These are phyloP conservation scores for Acidomyces sp. DNA, from an alignment of 495 filamentous ascomycete species.

Conservation along the genomic window DNA sequence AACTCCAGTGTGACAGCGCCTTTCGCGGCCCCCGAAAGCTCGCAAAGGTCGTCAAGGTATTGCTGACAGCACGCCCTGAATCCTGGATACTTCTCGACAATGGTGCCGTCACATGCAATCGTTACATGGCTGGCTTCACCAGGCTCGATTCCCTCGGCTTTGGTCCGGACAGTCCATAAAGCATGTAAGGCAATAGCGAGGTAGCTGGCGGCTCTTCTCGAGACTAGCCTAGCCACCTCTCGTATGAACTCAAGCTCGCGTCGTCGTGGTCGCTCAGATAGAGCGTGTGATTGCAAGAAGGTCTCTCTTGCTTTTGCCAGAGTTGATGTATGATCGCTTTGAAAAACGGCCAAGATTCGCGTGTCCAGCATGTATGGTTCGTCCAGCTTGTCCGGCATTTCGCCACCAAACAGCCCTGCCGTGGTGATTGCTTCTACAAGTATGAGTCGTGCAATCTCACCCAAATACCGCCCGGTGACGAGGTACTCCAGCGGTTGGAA, in stretches of 20 bases:
- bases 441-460: conserved; percentile 42
- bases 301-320: conserved; percentile 35
- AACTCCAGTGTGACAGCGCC: conserved; percentile 39
- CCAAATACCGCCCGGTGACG: conserved; percentile 40
- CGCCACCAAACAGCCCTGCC: conserved; percentile 42
- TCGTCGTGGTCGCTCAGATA: conserved; percentile 32
- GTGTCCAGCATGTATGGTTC: conserved; percentile 49
- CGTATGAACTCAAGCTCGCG: conserved; percentile 45
- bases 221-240: conserved; percentile 40
- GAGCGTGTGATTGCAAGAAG: conserved; percentile 40
- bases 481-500: conserved; percentile 38
- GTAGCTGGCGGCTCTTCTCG: conserved; percentile 47
- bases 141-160: conserved; percentile 32
- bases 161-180: conserved; percentile 45
- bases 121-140: conserved; percentile 26
- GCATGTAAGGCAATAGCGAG: conserved; percentile 53
- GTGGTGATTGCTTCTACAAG: conserved; percentile 43
- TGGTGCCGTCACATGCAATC: conserved; percentile 51
- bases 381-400: conserved; percentile 39
- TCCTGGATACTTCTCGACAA: conserved; percentile 51
- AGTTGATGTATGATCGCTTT: conserved; percentile 39
- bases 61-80: conserved; percentile 39
- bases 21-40: conserved; percentile 10
- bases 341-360: conserved; percentile 45
- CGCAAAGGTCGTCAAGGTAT: conserved; percentile 14